A percentile compares a stretch with the other conserved stretches of the same genome.
phyloP scores from a whole-genome alignment of 192 early-diverging fungal species.

The Funneliformis mosseae region DNA sequence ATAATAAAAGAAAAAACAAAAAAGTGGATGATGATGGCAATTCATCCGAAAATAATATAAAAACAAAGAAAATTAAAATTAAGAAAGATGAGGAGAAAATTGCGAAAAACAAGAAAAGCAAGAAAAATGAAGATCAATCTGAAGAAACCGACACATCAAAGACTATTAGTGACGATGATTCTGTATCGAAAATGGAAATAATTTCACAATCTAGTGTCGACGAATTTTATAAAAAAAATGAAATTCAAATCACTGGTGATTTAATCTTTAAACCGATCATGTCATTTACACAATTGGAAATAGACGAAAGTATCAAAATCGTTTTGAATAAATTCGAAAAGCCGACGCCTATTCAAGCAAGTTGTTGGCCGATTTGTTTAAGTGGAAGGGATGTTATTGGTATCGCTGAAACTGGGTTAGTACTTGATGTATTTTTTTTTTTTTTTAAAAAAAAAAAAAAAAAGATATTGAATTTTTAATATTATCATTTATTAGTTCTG shows the following conservation, averaged over 20 bases:
- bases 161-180: not conserved
- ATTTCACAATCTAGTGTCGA: not conserved
- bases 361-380: constrained; percentile 88
- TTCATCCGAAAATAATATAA: not conserved
- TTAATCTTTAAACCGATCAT: constrained; percentile 54
- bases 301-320: constrained; percentile 62
- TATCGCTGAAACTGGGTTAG: constrained; percentile 92
- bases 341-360: constrained; percentile 93
- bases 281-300: constrained; percentile 68
- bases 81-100: not conserved
- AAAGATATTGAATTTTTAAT: constrained; percentile 47
- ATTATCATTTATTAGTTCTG: constrained; percentile 56
- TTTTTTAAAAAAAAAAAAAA: constrained; percentile 30
- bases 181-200: not conserved
- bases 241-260: constrained; percentile 19
- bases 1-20: not conserved
- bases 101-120: not conserved
- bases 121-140: not conserved
- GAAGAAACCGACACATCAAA: not conserved
- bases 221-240: not conserved
- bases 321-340: constrained; percentile 67
- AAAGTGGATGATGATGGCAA: not conserved
- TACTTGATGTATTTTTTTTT: constrained; percentile 21
- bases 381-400: constrained; percentile 85
- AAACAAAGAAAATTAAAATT: not conserved